phyloP scores from a whole-genome alignment of 805 yeast genomes.

The Kodamaea hsintzibuensis region DNA sequence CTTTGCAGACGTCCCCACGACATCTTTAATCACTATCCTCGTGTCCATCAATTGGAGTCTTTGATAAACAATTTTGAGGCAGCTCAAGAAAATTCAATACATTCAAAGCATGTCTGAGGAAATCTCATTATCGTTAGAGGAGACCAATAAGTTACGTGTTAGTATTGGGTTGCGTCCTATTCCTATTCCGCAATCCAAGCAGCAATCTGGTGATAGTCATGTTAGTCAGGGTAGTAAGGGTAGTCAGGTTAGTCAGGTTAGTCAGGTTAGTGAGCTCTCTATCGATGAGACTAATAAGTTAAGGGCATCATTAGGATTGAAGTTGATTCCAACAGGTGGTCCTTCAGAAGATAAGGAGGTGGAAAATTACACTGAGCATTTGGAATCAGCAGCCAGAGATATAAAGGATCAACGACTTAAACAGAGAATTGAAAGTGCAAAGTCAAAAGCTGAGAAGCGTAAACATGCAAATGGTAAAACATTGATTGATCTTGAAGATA shows the following conservation, averaged over 20 bases:
- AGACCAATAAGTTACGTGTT: slow-evolving; percentile 44
- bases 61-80: not conserved
- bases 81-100: not conserved
- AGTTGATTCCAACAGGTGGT: slow-evolving; percentile 30
- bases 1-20: slow-evolving; percentile 50
- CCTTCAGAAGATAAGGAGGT: not conserved
- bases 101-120: slow-evolving; percentile 1
- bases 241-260: no score
- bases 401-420: not conserved
- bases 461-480: slow-evolving; percentile 22
- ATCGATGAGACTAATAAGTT: slow-evolving; percentile 43
- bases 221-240: no score
- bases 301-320: slow-evolving; percentile 39
- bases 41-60: not conserved
- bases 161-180: slow-evolving; percentile 43
- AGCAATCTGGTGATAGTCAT: not conserved
- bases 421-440: slow-evolving; percentile 3
- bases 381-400: not conserved
- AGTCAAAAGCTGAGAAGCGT: slow-evolving; percentile 14
- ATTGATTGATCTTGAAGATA: slow-evolving; percentile 26
- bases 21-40: slow-evolving; percentile 15
- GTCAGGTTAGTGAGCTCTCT: not conserved
- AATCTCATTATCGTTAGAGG: slow-evolving; percentile 19
- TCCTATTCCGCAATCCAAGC: slow-evolving; percentile 11
- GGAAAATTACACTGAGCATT: not conserved